Evolutionary conservation across 257 asterid species (phyloP), one percentile per base, ranked within the genome.

Genomic region (Dorcoceras hygrometricum): DNA sequence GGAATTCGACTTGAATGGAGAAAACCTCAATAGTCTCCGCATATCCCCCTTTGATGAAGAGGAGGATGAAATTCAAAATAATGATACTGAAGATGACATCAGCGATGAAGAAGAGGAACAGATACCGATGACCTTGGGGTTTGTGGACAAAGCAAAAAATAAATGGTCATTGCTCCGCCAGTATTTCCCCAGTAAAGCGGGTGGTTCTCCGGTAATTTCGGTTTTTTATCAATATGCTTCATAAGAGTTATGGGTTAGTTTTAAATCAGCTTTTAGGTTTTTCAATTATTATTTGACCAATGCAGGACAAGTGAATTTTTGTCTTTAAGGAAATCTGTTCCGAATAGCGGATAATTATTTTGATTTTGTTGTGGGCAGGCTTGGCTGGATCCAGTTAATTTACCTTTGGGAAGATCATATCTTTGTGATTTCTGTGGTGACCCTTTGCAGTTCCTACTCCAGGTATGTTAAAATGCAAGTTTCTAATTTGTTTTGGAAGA

Each of bases 111-210:
- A 80, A 8, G 95, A 90, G 67, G 94, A 82, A 9, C 66, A 65
- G 24, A 77, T 71, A 14, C 87, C 90, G 12, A 77, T 94, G 79
- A 79, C 86, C 3, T 68, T 94, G 46, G 99, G 99, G 19, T 89
- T 94, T 72, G 81, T 82, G 28, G 96, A 83, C 76, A 85, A 78
- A 66, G 88, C 92, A 2, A 79, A 82, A 59, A 62, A 75, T 66
- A 59, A 78, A 5, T 88, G 97, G 95, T 82, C 97, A 28, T 63
- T 84, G 62, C 75, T 65, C 51, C 86, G 88, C 56, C 95, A 90
- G 69, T 75, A 90, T 69, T 94, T 94, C 66, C 97, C 97, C 22
- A 90, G 99, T 86, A 82, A 88, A 83, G 96, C 99, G 68, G 97
- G 99, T 31, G 99, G 96, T 65, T 62, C 86, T 67, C 99, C 99